Evolutionary conservation across 495 filamentous ascomycete genomes (phyloP).

Genomic region (Achaetomiella virescens): DNA sequence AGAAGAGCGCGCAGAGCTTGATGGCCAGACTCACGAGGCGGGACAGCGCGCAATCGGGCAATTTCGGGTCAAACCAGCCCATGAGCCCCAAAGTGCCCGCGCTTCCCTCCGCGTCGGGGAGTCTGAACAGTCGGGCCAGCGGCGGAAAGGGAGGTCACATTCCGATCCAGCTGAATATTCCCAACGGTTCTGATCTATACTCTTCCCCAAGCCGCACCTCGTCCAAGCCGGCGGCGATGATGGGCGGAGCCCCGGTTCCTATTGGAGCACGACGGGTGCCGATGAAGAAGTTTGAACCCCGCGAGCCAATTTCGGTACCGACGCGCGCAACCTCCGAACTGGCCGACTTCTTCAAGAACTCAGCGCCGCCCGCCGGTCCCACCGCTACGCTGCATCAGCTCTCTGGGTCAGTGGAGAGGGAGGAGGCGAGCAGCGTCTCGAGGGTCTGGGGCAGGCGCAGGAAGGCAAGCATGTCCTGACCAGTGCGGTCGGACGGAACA

Average conservation of each 20-base stretch:
- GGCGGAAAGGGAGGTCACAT: conserved; percentile 29
- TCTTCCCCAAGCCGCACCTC: conserved; percentile 4
- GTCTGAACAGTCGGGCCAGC: conserved; percentile 31
- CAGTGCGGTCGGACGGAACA: too few species aligned
- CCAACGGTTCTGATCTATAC: conserved; percentile 26
- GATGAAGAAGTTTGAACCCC: conserved; percentile 49
- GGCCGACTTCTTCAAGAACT: conserved; percentile 73
- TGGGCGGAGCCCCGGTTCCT: conserved; percentile 18
- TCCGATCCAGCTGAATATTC: conserved; percentile 43
- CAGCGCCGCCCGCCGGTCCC: conserved; percentile 55
- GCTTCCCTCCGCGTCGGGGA: conserved; percentile 25
- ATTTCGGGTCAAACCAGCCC: conserved; percentile 7
- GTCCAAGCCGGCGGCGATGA: conserved; percentile 9
- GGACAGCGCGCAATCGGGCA: conserved; percentile 15
- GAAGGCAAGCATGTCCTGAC: conserved; percentile 24
- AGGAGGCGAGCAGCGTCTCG: conserved; percentile 8
- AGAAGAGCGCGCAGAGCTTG: conserved; percentile 55
- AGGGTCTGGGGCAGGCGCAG: conserved; percentile 21
- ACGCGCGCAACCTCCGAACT: conserved; percentile 58
- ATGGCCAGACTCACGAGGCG: conserved; percentile 56
- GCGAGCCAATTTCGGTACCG: conserved; percentile 40
- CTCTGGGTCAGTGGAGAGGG: conserved; percentile 6
- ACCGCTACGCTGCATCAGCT: conserved; percentile 9
- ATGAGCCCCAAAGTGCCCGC: conserved; percentile 18
- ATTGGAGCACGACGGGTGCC: conserved; percentile 29